phyloP scores from a whole-genome alignment of 2,329 filamentous ascomycete species.

The Dactylonectria estremocensis region DNA sequence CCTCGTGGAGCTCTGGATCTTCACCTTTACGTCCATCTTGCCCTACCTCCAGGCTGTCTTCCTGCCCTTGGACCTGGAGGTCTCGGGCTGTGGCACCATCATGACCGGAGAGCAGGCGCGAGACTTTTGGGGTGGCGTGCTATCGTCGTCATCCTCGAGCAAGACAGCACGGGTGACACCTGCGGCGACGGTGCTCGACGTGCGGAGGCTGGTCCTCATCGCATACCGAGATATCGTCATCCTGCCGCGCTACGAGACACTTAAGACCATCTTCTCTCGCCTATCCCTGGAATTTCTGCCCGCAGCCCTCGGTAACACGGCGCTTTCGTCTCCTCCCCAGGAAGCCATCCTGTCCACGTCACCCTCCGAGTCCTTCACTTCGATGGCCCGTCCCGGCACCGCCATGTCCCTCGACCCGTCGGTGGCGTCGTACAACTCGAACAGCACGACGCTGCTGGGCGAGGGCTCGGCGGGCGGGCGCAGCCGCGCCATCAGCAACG shows the following conservation, averaged over 20 bases:
- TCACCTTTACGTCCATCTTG: conserved; percentile 90
- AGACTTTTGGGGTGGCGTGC: conserved; percentile 89
- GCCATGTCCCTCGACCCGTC: conserved; percentile 82
- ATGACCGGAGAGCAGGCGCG: conserved; percentile 84
- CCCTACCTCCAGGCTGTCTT: conserved; percentile 98
- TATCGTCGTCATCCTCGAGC: conserved; percentile 57
- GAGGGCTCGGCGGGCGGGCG: conserved; percentile 72
- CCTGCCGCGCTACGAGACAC: conserved; percentile 87
- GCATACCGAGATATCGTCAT: conserved; percentile 92
- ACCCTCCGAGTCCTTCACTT: conserved; percentile 64
- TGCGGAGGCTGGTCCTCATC: conserved; percentile 89
- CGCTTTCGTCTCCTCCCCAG: conserved; percentile 67
- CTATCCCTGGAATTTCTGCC: conserved; percentile 85
- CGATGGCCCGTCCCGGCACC: conserved; percentile 75
- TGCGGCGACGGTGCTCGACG: conserved; percentile 77
- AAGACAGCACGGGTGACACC: conserved; percentile 61
- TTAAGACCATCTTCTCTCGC: conserved; percentile 92
- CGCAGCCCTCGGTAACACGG: conserved; percentile 66
- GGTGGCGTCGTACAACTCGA: conserved; percentile 84
- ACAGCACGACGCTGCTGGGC: conserved; percentile 84
- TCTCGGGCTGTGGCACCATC: conserved; percentile 85
- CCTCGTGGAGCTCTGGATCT: conserved; percentile 93
- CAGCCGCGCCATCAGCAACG: conserved; percentile 89
- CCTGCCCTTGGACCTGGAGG: conserved; percentile 92
- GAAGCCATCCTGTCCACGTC: conserved; percentile 67